Evolutionary conservation across 768 basidiomycete genomes (phyloP), one percentile per base, ranked within the genome.

Genomic region (Boletus reticulatus): DNA sequence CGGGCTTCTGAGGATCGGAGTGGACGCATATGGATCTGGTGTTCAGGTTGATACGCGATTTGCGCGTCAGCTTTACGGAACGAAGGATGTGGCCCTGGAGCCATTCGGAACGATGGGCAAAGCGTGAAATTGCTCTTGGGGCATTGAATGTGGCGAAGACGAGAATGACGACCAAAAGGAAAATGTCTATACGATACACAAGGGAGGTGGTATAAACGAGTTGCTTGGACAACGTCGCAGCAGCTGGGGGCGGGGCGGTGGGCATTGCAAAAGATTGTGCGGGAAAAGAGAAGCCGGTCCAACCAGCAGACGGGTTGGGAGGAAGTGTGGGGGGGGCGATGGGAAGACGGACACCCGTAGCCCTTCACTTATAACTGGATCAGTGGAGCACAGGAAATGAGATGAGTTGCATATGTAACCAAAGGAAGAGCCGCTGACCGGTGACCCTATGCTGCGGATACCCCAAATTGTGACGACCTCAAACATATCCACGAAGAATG

Each of bases 61-160:
- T 48, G 44, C 49, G 55, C 4, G 37, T 45, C 37, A 59, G 43
- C 1, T 57, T 31, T 16, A 34, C 38, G 16, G 59, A 62, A 12
- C 68, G 72, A 39, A 86, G 68, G 58, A 84, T 56, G 57, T 80
- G 74, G 3, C 84, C 84, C 27, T 68, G 75, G 20, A 70, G 57
- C 83, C 84, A 83, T 56, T 84, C 82, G 6, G 77, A 74, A 29
- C 70, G 61, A 38, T 71, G 73, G 50, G 79, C 78, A 53, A 84
- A 73, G 43, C 84, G 80, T 20, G 77, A 79, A 13, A 84, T 53
- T 16, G 74, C 73, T 41, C 82, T 77, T 19, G 84, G 85, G 9
- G 82, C 62, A 7, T 74, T 72, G 56, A 77, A 67, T 6, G 79
- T 56, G 51, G 78, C 69, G 42, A 80, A 69, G 29, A 76, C 39